phyloP scores from a whole-genome alignment of 2,329 filamentous ascomycete genomes.

The Biscogniauxia marginata region DNA sequence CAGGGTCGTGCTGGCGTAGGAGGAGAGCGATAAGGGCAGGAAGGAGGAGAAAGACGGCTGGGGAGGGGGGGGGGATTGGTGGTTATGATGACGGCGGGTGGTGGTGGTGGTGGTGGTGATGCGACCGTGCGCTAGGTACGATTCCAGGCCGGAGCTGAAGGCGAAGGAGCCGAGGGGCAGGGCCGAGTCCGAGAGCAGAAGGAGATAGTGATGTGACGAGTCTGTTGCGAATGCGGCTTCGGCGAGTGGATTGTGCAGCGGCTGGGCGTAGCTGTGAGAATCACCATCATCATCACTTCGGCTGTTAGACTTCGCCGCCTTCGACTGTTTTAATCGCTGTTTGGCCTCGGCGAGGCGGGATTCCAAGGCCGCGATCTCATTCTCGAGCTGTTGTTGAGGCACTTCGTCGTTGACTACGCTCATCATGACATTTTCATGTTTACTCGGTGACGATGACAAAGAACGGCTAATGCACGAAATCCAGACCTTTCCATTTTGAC shows the following conservation, averaged over 20 bases:
- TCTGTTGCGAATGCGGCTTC: too few relatives aligned
- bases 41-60: slow-evolving; percentile 60
- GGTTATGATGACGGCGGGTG: slow-evolving; percentile 12
- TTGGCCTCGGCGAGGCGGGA: slow-evolving; percentile 45
- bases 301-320: too few relatives aligned
- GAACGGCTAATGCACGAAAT: neutral
- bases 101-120: slow-evolving; percentile 3
- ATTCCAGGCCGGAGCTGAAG: slow-evolving; percentile 80
- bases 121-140: slow-evolving; percentile 69
- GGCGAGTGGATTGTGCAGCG: too few relatives aligned
- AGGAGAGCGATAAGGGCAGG: slow-evolving; percentile 67
- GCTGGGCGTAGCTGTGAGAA: too few relatives aligned
- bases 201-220: slow-evolving; percentile 61
- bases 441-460: neutral
- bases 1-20: slow-evolving; percentile 69
- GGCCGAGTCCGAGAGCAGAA: slow-evolving; percentile 77
- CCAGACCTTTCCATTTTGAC: slow-evolving; percentile 1
- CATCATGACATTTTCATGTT: slow-evolving; percentile 17
- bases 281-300: too few relatives aligned
- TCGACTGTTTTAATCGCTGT: slow-evolving; percentile 17
- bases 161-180: slow-evolving; percentile 84
- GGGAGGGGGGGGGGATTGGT: slow-evolving; percentile 17
- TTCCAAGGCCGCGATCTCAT: slow-evolving; percentile 62
- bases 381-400: slow-evolving; percentile 33
- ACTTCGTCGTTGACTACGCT: slow-evolving; percentile 7